phyloP scores from a whole-genome alignment of 441 rosid genomes.

The Eutrema salsugineum region DNA sequence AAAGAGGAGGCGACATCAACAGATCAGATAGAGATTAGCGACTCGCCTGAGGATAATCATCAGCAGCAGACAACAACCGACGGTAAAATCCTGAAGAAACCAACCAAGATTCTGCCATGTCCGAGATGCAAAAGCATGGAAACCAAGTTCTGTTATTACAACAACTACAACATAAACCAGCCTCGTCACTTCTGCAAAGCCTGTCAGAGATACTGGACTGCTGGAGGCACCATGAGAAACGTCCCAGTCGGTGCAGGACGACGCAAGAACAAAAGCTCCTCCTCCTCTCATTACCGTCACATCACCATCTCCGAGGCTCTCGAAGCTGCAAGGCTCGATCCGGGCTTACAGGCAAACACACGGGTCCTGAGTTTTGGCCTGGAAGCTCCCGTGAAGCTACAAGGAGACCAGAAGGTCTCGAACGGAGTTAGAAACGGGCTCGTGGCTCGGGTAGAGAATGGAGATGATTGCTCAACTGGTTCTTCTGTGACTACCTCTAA shows the following conservation, averaged over 20 bases:
- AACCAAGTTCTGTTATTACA: slow-evolving; percentile 89
- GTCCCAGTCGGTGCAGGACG: slow-evolving; percentile 93
- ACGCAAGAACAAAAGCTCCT: slow-evolving; percentile 75
- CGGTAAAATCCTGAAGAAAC: slow-evolving; percentile 64
- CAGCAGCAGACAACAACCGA: slow-evolving; percentile 20
- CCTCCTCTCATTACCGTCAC: slow-evolving; percentile 57
- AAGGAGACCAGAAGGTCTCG: slow-evolving; percentile 39
- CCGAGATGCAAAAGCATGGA: slow-evolving; percentile 95
- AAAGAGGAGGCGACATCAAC: slow-evolving; percentile 40
- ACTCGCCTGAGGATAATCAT: slow-evolving; percentile 26
- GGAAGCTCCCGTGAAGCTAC: slow-evolving; percentile 46
- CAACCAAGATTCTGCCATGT: slow-evolving; percentile 82
- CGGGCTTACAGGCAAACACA: slow-evolving; percentile 46
- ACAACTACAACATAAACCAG: slow-evolving; percentile 86
- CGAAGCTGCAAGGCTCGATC: slow-evolving; percentile 60
- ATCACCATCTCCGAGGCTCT: slow-evolving; percentile 80
- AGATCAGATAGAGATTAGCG: slow-evolving; percentile 38
- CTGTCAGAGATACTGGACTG: slow-evolving; percentile 95
- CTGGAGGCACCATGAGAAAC: slow-evolving; percentile 91
- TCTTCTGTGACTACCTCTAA: slow-evolving; percentile 48
- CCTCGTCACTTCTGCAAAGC: slow-evolving; percentile 95
- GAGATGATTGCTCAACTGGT: slow-evolving; percentile 66
- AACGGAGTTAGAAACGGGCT: slow-evolving; percentile 43
- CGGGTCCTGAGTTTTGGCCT: slow-evolving; percentile 63
- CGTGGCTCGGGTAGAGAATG: slow-evolving; percentile 36